Base-by-base conservation (phyloP, 2,329 filamentous ascomycete species). In the Colletotrichum camelliae region DNA sequence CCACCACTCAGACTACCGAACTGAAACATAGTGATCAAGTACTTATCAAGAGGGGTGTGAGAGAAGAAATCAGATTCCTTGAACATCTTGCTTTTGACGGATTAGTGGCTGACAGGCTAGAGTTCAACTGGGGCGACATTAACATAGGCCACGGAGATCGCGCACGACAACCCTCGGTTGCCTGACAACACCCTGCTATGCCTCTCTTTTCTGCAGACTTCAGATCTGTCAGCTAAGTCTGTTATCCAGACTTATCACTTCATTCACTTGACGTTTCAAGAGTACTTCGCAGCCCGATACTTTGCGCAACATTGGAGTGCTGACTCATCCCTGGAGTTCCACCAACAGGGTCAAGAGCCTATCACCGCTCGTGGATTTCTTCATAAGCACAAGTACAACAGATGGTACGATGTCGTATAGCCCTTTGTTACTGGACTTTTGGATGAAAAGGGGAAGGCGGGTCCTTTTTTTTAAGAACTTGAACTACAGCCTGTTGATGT, bases 401-500 rank as follows among this genome's bases (percentile, higher is more conserved):
- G 37, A 24, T 35, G 35, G 8, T 68, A 73, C 35, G 8, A 68
- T 27, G 35, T 73, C n/a, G 24, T 73, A 16, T 73, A 39, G 58
- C 60, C 37, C 27, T 66, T 65, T 21, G 70, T 72, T 7, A 27
- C 33, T 15, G 31, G 67, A 16, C 33, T 70, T 6, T 31, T 70
- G n/a, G 31, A 64, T 64, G 10, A 39, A 10, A 27, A 18, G 35
- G 7, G 43, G 61, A 64, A 64, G 2, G 18, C 31, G 35, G 16
- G 35, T 21, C 27, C 33, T 39, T 64, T 64, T 33, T 64, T 64
- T 2, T 18, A 68, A n/a, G 31, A 64, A 43, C 79, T 87, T 21
- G 80, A 86, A 43, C 37, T 76, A 4, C 77, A 84, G 57, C 84
- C 84, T 58, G 79, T 77, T 31, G 85, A 86, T 70, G 74, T 86